Conservation (phyloP, 106 monocot species). For the Posidonia australis region DNA sequence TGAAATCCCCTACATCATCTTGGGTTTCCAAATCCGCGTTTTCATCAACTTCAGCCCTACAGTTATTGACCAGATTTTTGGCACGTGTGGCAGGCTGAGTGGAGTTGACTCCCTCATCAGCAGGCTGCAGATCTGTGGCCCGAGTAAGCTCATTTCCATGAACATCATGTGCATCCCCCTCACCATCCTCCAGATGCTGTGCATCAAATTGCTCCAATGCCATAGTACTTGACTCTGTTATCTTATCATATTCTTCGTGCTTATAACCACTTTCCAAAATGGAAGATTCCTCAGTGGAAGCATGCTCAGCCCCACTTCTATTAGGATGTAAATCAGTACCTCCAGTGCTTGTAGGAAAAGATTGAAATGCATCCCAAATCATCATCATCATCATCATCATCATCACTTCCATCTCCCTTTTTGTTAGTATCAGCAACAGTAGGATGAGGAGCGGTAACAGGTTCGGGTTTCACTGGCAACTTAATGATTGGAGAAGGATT, state of each 20-base stretch:
- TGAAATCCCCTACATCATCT: not conserved
- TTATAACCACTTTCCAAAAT: not conserved
- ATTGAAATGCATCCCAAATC: slow-evolving; percentile 97
- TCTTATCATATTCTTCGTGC: not conserved
- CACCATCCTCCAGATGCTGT: not conserved
- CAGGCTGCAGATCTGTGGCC: not conserved
- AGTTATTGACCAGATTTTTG: too few relatives aligned
- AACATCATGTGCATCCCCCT: not conserved
- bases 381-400: slow-evolving; percentile 49
- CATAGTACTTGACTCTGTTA: not conserved
- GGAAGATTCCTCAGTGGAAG: not conserved
- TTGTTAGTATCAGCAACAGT: slow-evolving; percentile 8
- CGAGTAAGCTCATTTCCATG: not conserved
- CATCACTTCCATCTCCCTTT: slow-evolving; percentile 6
- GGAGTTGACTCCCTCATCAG: not conserved
- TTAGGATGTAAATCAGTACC: not conserved
- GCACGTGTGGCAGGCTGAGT: not conserved
- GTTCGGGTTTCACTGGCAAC: slow-evolving; percentile 16
- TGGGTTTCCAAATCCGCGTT: not conserved
- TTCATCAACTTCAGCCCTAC: not conserved
- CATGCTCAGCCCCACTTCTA: not conserved
- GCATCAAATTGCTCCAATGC: not conserved
- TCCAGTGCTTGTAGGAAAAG: slow-evolving; percentile 40
- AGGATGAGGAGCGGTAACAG: slow-evolving; percentile 10
- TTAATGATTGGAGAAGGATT: slow-evolving; percentile 13